Percentiles rank a stretch among this genome's conserved stretches.
Conservation (phyloP, 495 filamentous ascomycete genomes). For the Talaromyces stipitatus region DNA sequence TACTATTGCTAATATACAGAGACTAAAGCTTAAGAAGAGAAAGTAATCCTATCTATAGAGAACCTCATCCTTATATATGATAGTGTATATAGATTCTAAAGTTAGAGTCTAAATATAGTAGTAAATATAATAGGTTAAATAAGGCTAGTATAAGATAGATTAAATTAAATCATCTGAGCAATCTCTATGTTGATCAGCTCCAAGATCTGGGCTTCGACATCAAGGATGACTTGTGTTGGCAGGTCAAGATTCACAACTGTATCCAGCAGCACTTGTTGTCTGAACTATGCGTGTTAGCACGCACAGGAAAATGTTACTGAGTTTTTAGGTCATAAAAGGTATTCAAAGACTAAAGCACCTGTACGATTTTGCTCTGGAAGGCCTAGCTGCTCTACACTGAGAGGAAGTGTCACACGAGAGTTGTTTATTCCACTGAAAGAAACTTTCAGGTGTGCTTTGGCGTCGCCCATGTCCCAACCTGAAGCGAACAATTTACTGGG, state of each 20-base stretch:
- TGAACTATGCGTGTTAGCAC: neutral
- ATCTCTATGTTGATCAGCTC: constrained; percentile 53
- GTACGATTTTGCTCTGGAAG: constrained; percentile 50
- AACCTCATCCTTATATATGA: too few species aligned
- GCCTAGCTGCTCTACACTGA: constrained; percentile 48
- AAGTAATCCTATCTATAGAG: too few species aligned
- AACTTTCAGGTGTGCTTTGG: constrained; percentile 42
- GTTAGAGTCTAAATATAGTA: too few species aligned
- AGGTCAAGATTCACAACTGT: constrained; percentile 30
- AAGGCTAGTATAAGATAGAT: too few species aligned
- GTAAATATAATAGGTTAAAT: too few species aligned
- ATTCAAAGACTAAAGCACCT: constrained; percentile 54
- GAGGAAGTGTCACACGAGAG: constrained; percentile 46
- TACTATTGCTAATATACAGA: neutral
- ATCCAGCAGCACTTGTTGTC: constrained; percentile 37
- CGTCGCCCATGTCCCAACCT: constrained; percentile 56
- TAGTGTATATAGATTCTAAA: too few species aligned
- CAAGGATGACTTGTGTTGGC: constrained; percentile 53
- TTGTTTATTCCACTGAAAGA: constrained; percentile 75
- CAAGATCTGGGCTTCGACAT: constrained; percentile 68
- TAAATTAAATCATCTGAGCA: too few species aligned
- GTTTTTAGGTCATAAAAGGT: constrained; percentile 52
- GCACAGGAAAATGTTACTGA: constrained; percentile 17
- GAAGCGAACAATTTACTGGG: constrained; percentile 57
- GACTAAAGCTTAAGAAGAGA: neutral